Evolutionary conservation across 2,329 filamentous ascomycete genomes (phyloP), one percentile per base, ranked within the genome.

Genomic region (Ilyonectria destructans): DNA sequence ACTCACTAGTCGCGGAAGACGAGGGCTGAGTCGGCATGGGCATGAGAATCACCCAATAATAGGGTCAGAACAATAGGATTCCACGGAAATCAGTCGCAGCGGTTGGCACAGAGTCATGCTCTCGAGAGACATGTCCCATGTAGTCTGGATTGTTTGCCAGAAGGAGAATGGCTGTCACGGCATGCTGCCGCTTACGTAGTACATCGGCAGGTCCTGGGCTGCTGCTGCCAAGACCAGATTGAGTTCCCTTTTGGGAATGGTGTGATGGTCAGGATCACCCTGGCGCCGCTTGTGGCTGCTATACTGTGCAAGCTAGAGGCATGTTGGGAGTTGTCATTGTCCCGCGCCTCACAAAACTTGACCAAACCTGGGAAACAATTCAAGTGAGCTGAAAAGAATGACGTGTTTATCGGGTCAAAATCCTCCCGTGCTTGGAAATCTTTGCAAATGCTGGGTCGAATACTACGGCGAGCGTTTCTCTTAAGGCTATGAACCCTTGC

Each of bases 161-260:
- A 58, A 31, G 3, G 40, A 58, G 56, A 15, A 35, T 21, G 40
- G 40, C 13, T 26, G 33, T 3, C 21, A 12, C 35, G n/a, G 5
- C 19, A 23, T 26, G n/a, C 21, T 43, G 35, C 12, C 33, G 40
- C 40, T 43, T 43, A 43, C 40, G 40, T n/a, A 43, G 40, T 40
- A 17, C 6, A 8, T 43, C 15, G 40, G 15, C 40, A 43, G n/a
- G 10, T 19, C 23, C 10, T 19, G 40, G 23, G 29, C 19, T 49
- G 10, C 64, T 67, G 58, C 64, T 13, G 64, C 64, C 54, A 67
- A 55, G 58, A 54, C 56, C 29, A 12, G 64, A 67, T 58, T 67
- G 58, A 62, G 35, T 58, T 67, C 64, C 58, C 21, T 48, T 62
- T 58, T 40, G 2, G 64, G 64, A 17, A 62, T 62, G 21, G 64